Conservation (phyloP, 768 basidiomycete genomes). For the Russula sp. region DNA sequence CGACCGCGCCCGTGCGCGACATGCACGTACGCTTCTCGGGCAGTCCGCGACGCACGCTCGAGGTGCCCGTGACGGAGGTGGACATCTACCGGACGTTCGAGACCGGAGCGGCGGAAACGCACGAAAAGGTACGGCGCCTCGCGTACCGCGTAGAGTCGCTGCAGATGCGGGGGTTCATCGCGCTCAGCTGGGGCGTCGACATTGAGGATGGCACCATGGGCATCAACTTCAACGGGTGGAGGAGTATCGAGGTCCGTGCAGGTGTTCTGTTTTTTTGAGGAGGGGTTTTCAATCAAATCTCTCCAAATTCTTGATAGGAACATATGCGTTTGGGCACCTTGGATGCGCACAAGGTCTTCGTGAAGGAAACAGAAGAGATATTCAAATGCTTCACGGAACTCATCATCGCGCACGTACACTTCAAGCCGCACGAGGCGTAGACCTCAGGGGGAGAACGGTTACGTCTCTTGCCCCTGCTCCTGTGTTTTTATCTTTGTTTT, state of each 20-base stretch:
- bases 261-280: too few relatives aligned
- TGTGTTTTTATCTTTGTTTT: not conserved
- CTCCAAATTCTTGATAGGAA: too few relatives aligned
- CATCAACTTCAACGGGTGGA: not conserved
- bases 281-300: too few relatives aligned
- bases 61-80: not conserved
- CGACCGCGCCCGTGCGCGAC: not conserved
- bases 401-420: not conserved
- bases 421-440: not conserved
- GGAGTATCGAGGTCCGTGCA: constrained; percentile 1
- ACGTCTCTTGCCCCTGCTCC: not conserved
- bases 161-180: not conserved
- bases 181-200: not conserved
- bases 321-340: constrained; percentile 7
- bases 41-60: not conserved
- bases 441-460: not conserved
- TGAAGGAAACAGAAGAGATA: not conserved
- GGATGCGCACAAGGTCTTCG: not conserved
- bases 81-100: not conserved
- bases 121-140: not conserved
- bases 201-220: not conserved
- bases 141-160: not conserved
- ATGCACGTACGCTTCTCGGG: not conserved
- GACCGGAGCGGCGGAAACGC: not conserved
- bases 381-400: not conserved